Conservation (phyloP, 2,329 filamentous ascomycete genomes). For the Coccinonectria pachysandricola region DNA sequence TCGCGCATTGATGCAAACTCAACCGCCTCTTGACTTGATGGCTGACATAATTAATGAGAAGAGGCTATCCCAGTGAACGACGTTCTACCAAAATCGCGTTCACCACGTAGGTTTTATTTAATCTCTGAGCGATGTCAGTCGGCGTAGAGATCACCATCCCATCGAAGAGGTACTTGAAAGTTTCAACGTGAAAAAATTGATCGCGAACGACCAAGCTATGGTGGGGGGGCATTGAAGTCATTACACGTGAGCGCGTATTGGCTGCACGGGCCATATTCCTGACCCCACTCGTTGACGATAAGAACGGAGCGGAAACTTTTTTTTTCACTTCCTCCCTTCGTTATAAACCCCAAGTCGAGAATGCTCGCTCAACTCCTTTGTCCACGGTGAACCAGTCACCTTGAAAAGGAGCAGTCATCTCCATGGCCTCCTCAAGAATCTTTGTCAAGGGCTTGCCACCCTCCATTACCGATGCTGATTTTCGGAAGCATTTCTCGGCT, state of each 20-base stretch:
- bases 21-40: too few relatives aligned
- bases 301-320: constrained; percentile 20
- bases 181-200: too few relatives aligned
- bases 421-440: constrained; percentile 53
- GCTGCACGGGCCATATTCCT: constrained; percentile 14
- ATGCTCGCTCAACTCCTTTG: constrained; percentile 13
- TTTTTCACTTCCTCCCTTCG: constrained; percentile 17
- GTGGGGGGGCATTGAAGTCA: too few relatives aligned
- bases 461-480: constrained; percentile 71
- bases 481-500: constrained; percentile 77
- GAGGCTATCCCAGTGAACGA: too few relatives aligned
- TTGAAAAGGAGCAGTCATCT: constrained; percentile 13
- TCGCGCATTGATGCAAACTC: too few relatives aligned
- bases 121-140: too few relatives aligned
- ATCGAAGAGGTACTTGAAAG: too few relatives aligned
- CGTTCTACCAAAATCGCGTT: too few relatives aligned
- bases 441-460: constrained; percentile 81
- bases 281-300: constrained; percentile 15
- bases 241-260: constrained; percentile 3
- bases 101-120: too few relatives aligned
- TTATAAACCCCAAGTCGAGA: constrained; percentile 14
- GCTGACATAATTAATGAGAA: too few relatives aligned
- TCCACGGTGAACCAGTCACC: constrained; percentile 16
- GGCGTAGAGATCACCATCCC: too few relatives aligned
- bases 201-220: too few relatives aligned